Evolutionary conservation across 208 protist species (phyloP).

Genomic region (Novymonas esmeraldas): DNA sequence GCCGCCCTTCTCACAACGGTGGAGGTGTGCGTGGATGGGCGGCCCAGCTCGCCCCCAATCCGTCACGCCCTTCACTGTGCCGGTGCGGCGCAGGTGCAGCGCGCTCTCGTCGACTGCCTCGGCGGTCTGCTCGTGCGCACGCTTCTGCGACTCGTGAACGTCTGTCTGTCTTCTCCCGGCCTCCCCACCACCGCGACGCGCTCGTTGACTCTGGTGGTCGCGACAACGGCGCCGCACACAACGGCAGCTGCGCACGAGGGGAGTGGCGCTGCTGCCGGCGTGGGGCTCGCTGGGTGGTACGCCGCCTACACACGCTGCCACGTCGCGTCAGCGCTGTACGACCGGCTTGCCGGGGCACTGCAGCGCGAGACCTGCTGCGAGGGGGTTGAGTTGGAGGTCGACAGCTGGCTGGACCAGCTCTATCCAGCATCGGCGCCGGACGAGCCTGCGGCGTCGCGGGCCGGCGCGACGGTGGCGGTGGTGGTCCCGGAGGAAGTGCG

Average conservation of each 20-base stretch:
- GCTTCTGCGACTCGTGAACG: slow-evolving; percentile 13
- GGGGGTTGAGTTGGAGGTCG: slow-evolving; percentile 27
- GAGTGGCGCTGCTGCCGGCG: neutral
- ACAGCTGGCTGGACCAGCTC: slow-evolving; percentile 17
- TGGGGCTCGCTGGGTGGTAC: slow-evolving; percentile 22
- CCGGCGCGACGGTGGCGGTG: neutral
- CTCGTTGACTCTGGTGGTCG: neutral
- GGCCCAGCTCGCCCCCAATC: too few species aligned
- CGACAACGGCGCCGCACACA: neutral
- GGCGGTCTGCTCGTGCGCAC: slow-evolving; percentile 22
- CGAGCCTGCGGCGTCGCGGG: neutral
- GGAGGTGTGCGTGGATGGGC: neutral
- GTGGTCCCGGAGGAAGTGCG: neutral
- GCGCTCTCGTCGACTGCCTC: slow-evolving; percentile 13
- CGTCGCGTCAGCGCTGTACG: neutral
- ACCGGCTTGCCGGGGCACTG: slow-evolving; percentile 7
- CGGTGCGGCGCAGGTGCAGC: slow-evolving; percentile 28
- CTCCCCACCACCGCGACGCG: neutral
- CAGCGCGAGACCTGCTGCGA: slow-evolving; percentile 18
- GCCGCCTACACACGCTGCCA: neutral
- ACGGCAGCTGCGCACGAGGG: neutral
- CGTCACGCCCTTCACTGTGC: slow-evolving; percentile 26
- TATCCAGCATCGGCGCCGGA: neutral
- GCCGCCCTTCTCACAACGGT: slow-evolving; percentile 18
- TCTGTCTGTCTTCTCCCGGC: neutral